These are phyloP conservation scores for Carnegiea gigantea DNA, from an alignment of 179 eudicot species.

Conservation along the genomic window DNA sequence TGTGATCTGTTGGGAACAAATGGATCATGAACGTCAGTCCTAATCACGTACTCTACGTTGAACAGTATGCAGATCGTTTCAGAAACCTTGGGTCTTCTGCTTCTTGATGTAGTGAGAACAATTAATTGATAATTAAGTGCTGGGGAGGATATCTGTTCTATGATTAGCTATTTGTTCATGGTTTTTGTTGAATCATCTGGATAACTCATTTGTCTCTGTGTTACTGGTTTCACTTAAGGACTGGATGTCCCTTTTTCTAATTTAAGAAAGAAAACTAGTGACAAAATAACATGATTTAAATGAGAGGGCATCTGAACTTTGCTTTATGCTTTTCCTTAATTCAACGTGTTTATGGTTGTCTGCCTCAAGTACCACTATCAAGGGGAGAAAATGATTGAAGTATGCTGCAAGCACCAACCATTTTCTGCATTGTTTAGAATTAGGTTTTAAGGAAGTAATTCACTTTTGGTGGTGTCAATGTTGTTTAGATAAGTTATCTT, in stretches of 20 bases:
- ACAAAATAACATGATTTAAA: conserved; percentile 3
- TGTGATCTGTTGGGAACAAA: neutral
- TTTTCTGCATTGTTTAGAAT: neutral
- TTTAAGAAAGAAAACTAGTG: conserved; percentile 1
- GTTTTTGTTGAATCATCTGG: neutral
- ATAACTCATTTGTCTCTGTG: neutral
- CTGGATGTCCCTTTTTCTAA: conserved; percentile 5
- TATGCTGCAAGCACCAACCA: neutral
- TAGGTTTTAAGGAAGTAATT: neutral
- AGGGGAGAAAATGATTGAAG: neutral
- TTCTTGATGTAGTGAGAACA: neutral
- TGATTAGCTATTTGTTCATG: neutral
- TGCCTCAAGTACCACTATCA: neutral
- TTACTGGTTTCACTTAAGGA: neutral
- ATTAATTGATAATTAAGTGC: neutral
- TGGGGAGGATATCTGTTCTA: neutral
- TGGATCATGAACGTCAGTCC: neutral
- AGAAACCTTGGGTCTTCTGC: neutral
- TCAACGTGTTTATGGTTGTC: neutral
- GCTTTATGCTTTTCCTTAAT: neutral
- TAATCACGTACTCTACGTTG: neutral
- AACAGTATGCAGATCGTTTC: neutral
- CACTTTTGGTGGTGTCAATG: conserved; percentile 1
- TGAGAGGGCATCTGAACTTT: conserved; percentile 13
- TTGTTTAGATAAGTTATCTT: neutral